phyloP scores from a whole-genome alignment of 2,329 filamentous ascomycete species.

The Scleromitrula shiraiana region DNA sequence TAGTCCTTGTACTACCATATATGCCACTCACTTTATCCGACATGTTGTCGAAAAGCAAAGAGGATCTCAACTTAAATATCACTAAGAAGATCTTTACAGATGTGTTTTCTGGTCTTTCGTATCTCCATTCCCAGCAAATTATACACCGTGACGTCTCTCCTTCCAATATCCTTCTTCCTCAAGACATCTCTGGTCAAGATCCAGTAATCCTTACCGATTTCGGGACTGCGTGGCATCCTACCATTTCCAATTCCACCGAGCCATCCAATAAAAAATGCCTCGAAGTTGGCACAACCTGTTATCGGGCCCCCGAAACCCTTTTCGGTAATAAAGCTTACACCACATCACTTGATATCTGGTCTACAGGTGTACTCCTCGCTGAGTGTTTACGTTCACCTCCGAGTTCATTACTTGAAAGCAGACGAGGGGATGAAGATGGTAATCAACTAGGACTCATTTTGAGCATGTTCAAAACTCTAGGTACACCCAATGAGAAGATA shows the following conservation, averaged over 20 bases:
- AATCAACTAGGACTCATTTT: conserved; percentile 86
- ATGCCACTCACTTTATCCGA: conserved; percentile 64
- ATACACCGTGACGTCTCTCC: conserved; percentile 94
- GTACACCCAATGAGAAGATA: conserved; percentile 68
- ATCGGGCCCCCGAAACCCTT: conserved; percentile 81
- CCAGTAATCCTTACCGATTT: conserved; percentile 84
- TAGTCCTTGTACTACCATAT: conserved; percentile 81
- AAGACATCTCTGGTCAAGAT: conserved; percentile 44
- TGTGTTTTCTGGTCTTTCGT: conserved; percentile 60
- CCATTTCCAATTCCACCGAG: conserved; percentile 48
- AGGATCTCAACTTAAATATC: conserved; percentile 24
- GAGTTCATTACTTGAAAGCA: conserved; percentile 72
- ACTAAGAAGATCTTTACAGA: conserved; percentile 47
- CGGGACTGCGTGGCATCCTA: conserved; percentile 76
- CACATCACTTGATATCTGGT: conserved; percentile 78
- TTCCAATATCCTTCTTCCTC: conserved; percentile 69
- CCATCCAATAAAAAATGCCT: conserved; percentile 64
- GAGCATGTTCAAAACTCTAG: conserved; percentile 86
- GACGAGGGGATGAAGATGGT: conserved; percentile 64
- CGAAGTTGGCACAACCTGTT: conserved; percentile 88
- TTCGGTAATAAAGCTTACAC: conserved; percentile 75
- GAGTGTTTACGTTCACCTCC: conserved; percentile 55
- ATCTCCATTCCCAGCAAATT: conserved; percentile 67
- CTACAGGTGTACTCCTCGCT: conserved; percentile 72
- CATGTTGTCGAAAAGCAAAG: conserved; percentile 48